phyloP scores from a whole-genome alignment of 352 stramenopile species.

The Pythium aristosporum region DNA sequence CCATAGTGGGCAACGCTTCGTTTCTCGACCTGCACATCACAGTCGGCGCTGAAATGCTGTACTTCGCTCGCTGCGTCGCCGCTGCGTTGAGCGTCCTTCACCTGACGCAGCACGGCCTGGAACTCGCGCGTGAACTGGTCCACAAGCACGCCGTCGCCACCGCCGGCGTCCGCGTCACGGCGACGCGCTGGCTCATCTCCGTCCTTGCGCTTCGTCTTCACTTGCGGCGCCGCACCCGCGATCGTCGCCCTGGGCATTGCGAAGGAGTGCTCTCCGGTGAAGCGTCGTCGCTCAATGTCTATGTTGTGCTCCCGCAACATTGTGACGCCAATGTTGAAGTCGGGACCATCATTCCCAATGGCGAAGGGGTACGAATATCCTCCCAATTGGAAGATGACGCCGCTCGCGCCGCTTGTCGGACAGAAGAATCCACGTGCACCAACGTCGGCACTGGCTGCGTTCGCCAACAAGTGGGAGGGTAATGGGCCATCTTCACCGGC shows the following conservation, averaged over 20 bases:
- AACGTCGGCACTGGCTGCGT: conserved; percentile 5
- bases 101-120: conserved; percentile 32
- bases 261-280: neutral
- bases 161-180: neutral
- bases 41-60: conserved; percentile 14
- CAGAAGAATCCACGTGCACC: neutral
- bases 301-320: conserved; percentile 19
- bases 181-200: neutral
- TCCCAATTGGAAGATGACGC: conserved; percentile 2
- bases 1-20: conserved; percentile 48
- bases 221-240: neutral
- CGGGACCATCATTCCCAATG: conserved; percentile 10
- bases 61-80: neutral
- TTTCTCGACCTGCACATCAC: conserved; percentile 4
- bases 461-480: neutral
- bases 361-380: neutral
- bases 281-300: neutral
- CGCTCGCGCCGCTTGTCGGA: conserved; percentile 4
- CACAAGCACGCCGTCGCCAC: conserved; percentile 28
- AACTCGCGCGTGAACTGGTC: conserved; percentile 62
- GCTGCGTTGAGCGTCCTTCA: conserved; percentile 35
- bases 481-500: neutral
- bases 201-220: conserved; percentile 6
- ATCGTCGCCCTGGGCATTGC: conserved; percentile 18
- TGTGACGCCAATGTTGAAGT: conserved; percentile 4